Base-by-base conservation (phyloP, 2,329 filamentous ascomycete species). In the Exophiala mesophila region DNA sequence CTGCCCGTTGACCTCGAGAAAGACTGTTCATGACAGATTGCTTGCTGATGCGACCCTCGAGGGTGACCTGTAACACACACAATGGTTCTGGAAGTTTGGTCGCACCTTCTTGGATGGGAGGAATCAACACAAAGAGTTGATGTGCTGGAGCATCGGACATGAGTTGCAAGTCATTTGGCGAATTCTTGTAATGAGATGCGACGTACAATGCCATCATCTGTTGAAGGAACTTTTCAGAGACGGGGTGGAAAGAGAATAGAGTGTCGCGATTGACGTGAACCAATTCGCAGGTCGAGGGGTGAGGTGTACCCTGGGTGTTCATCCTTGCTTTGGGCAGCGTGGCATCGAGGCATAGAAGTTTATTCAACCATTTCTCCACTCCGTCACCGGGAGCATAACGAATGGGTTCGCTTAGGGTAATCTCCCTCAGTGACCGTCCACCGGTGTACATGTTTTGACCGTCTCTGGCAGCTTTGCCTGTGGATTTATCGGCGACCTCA, bases 181-280 rank as follows among this genome's bases (percentile, higher is more conserved):
- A 88, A 67, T 98, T 98, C 67, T 97, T 97, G 73, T 98, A 96
- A 65, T 95, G 88, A 55, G 88, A 94, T 19, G 92, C 88, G 19
- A 98, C 94, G 57, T 97, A 98, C 2, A 98, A 77, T 1, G 89
- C 88, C 67, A 98, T 90, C 88, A 98, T 96, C 57, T 95, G 88
- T 63, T 98, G 92, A 41, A 98, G 69, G 68, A 98, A 97, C 60
- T 89, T 92, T 63, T 98, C 92, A 2, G 92, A 94, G 15, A 97
- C 88, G 2, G 89, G 88, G 58, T 98, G 92, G 72, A 94, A 98
- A 9, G 90, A 97, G 70, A 98, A 98, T 10, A 98, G 77, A 6
- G 90, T 97, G 67, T 98, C 92, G 42, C 92, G 84, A 68, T 97
- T 98, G 57, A 98, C 88, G 56, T 88, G 83, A 44, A 97, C 77